A percentile compares a stretch with the other conserved stretches of the same genome.
These are phyloP conservation scores for Camellia oleifera DNA, from an alignment of 179 eudicot species.

Conservation along the genomic window DNA sequence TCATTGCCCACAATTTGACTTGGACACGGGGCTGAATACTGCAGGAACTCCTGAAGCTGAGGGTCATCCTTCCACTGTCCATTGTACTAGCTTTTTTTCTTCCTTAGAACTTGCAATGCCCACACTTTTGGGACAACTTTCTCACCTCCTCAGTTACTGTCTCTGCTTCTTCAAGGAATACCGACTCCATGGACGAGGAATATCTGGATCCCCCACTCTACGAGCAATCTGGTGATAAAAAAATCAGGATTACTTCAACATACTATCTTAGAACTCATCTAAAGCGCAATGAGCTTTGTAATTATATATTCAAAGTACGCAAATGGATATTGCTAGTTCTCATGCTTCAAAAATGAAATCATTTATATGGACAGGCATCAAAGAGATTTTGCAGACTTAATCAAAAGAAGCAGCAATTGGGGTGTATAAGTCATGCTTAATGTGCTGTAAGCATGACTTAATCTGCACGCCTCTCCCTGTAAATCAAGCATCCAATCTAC, in stretches of 20 bases:
- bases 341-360: neutral
- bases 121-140: slow-evolving; percentile 22
- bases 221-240: slow-evolving; percentile 58
- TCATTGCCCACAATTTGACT: slow-evolving; percentile 87
- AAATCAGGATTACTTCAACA: slow-evolving; percentile 11
- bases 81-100: slow-evolving; percentile 23
- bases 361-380: neutral
- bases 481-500: neutral
- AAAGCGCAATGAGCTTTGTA: neutral
- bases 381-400: neutral
- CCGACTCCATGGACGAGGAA: slow-evolving; percentile 93
- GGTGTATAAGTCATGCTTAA: neutral
- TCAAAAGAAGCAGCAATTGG: neutral
- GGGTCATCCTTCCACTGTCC: slow-evolving; percentile 43
- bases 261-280: neutral
- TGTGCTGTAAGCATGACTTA: neutral
- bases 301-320: neutral
- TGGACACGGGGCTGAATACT: slow-evolving; percentile 71
- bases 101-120: slow-evolving; percentile 19
- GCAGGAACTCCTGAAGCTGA: slow-evolving; percentile 64
- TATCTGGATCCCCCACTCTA: slow-evolving; percentile 74
- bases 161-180: slow-evolving; percentile 60
- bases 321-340: neutral
- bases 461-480: neutral
- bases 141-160: slow-evolving; percentile 30